Conservation (phyloP, 371 early-diverging fungal species). For the Apophysomyces elegans region DNA sequence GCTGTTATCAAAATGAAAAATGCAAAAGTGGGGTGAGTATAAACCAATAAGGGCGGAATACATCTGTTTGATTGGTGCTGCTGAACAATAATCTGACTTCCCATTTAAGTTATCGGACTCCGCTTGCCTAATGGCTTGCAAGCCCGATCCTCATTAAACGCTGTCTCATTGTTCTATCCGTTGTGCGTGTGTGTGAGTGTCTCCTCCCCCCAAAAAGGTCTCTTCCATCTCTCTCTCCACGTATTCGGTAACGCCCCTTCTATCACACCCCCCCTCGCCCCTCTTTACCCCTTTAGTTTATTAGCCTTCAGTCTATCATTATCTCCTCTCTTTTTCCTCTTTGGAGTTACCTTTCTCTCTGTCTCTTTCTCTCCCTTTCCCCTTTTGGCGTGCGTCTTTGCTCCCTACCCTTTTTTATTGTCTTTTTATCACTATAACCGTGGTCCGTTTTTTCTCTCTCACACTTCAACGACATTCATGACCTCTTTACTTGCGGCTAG, state of each 20-base stretch:
- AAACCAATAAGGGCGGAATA: conserved; percentile 2
- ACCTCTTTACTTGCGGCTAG: conserved; percentile 26
- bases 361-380: conserved; percentile 14
- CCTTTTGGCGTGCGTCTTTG: conserved; percentile 17
- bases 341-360: conserved; percentile 6
- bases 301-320: conserved; percentile 2
- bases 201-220: conserved; percentile 5
- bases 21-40: background rate
- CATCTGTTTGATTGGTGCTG: too few relatives aligned
- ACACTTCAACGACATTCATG: conserved; percentile 17
- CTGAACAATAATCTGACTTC: too few relatives aligned
- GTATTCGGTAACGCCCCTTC: conserved; percentile 13
- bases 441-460: conserved; percentile 12
- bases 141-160: background rate
- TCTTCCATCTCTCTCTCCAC: background rate
- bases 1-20: background rate
- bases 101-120: too few relatives aligned
- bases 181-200: background rate
- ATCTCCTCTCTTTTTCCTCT: conserved; percentile 12
- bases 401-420: conserved; percentile 13
- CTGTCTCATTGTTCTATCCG: conserved; percentile 1
- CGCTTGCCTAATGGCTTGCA: background rate
- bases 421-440: conserved; percentile 10
- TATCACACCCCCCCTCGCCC: conserved; percentile 6
- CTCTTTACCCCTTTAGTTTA: conserved; percentile 14